phyloP scores from a whole-genome alignment of 441 rosid species.

The Francoa sonchifolia region DNA sequence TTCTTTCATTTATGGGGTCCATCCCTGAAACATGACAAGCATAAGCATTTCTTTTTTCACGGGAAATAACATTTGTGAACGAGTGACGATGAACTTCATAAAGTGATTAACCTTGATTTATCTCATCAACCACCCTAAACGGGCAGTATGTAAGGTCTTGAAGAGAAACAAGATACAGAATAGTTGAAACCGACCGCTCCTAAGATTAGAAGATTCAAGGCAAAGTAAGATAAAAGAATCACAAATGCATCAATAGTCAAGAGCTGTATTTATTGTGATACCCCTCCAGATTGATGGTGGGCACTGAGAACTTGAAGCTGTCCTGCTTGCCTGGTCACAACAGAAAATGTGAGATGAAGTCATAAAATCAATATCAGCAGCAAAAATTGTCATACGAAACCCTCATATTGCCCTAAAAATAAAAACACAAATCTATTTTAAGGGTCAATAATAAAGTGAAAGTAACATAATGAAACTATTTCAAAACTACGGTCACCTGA shows the following conservation, averaged over 20 bases:
- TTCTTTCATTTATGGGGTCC: constrained; percentile 95
- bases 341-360: background rate
- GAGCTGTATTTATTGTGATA: constrained; percentile 12
- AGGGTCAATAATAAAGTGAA: background rate
- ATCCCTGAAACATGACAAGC: constrained; percentile 38
- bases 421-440: background rate
- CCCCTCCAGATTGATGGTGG: constrained; percentile 98
- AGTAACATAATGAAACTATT: constrained; percentile 3
- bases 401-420: background rate
- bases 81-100: background rate
- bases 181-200: constrained; percentile 92
- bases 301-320: constrained; percentile 89
- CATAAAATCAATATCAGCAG: background rate
- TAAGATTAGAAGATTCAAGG: constrained; percentile 9
- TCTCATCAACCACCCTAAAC: constrained; percentile 92
- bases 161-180: constrained; percentile 93
- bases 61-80: background rate
- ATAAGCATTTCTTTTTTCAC: background rate
- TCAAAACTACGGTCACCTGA: constrained; percentile 39
- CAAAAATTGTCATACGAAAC: background rate
- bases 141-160: constrained; percentile 97
- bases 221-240: background rate
- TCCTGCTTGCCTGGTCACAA: constrained; percentile 50
- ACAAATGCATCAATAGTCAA: constrained; percentile 3
- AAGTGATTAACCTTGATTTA: constrained; percentile 66